Base-by-base conservation (phyloP, 345 rosid genomes). In the Corymbia maculata region DNA sequence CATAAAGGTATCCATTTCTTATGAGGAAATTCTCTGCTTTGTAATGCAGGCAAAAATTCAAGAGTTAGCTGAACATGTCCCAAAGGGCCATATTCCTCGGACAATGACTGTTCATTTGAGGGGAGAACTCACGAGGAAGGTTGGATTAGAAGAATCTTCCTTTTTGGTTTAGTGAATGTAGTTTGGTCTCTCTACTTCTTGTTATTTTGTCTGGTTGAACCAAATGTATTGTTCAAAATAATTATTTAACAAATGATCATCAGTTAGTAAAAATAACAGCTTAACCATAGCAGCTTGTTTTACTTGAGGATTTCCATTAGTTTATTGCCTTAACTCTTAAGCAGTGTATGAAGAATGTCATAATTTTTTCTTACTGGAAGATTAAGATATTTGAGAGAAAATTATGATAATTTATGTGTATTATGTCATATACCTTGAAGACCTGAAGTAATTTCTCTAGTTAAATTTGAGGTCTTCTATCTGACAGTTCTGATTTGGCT, bases 81-180 rank as follows among this genome's bases (percentile, higher is more conserved):
- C 99, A 64, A 97, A 97, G 91, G 98, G 99, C 88, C 99, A 98
- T 91, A 98, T 98, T 92, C 99, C 99, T 3, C 92, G 99, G 89
- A 91, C 99, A 53, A 98, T 98, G 99, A 94, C 97, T 13, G 93
- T 98, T 93, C 99, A 98, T 94, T 94, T 98, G 84, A 94, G 99
- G 94, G 99, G 99, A 87, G 99, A 98, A 89, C 94, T 97, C 88
- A 98, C 99, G 12, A 96, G 99, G 94, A 96, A 96, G 99, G 99
- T 97, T 86, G 87, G 91, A 75, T 6, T 52, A 28, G 51, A 24
- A 61, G 52, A 19, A 36, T 51, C 66, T 47, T 44, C 28, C 16
- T 45, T 49, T 59, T 26, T 45, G 32, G 52, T 64, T 87, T 9
- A 45, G 87, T 21, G 30, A 64, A 70, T 15, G 50, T 52, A 51